Evolutionary conservation across 192 early-diverging fungal species (phyloP).

Genomic region (Spizellomyces punctatus): DNA sequence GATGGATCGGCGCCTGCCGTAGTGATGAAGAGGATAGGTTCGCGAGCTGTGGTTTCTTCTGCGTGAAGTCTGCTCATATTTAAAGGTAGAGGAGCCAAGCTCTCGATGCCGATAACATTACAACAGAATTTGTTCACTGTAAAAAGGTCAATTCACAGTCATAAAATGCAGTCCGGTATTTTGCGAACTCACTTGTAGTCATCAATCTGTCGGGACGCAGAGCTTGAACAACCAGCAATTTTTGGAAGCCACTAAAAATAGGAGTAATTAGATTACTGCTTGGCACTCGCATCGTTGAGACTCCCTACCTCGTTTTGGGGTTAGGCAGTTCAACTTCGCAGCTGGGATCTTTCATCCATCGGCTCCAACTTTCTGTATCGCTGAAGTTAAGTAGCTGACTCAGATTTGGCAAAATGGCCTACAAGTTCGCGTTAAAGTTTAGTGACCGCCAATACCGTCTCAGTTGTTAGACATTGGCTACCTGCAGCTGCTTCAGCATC

Average conservation of each 20-base stretch:
- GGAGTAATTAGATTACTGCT: background rate
- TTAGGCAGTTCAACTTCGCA: slow-evolving; percentile 42
- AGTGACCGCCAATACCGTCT: too few relatives aligned
- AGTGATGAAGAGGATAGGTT: slow-evolving; percentile 63
- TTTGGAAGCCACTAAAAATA: slow-evolving; percentile 53
- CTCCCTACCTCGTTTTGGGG: slow-evolving; percentile 36
- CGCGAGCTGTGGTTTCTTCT: slow-evolving; percentile 45
- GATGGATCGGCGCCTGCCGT: slow-evolving; percentile 64
- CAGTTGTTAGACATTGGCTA: background rate
- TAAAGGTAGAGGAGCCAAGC: slow-evolving; percentile 45
- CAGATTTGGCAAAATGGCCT: too few relatives aligned
- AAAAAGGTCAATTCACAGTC: slow-evolving; percentile 3
- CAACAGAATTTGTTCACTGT: slow-evolving; percentile 48
- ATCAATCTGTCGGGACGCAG: slow-evolving; percentile 56
- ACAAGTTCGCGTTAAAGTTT: too few relatives aligned
- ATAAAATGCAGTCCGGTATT: background rate
- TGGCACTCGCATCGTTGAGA: background rate
- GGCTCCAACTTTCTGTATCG: slow-evolving; percentile 43
- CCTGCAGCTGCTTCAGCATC: slow-evolving; percentile 32
- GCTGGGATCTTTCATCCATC: slow-evolving; percentile 42
- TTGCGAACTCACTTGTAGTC: slow-evolving; percentile 47
- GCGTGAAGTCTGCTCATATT: slow-evolving; percentile 41
- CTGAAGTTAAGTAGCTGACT: slow-evolving; percentile 29
- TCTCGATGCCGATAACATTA: slow-evolving; percentile 35
- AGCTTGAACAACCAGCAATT: slow-evolving; percentile 51